Conservation (phyloP, 2,329 filamentous ascomycete genomes). For the Arthrobotrys iridis region DNA sequence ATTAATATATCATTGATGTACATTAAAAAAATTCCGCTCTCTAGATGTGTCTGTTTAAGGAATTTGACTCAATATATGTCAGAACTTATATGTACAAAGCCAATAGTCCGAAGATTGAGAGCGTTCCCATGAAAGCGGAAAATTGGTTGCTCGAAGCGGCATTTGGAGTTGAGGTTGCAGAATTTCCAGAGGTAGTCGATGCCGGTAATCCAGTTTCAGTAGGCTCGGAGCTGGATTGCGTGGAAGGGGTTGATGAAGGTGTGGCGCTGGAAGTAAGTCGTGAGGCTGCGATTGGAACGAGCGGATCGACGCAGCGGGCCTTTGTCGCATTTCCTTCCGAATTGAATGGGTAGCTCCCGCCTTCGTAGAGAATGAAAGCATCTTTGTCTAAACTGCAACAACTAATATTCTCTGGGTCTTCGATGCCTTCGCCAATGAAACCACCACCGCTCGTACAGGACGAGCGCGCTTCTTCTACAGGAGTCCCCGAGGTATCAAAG, state of each 20-base stretch:
- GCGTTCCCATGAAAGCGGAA: neutral
- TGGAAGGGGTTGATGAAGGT: neutral
- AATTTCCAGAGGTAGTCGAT: neutral
- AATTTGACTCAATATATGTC: no score
- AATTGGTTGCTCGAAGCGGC: conserved; percentile 7
- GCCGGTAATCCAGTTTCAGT: neutral
- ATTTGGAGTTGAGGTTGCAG: neutral
- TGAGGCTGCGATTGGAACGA: conserved; percentile 8
- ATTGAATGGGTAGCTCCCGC: neutral
- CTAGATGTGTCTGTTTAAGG: no score
- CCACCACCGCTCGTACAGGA: neutral
- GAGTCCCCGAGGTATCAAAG: conserved; percentile 16
- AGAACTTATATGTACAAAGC: conserved; percentile 4
- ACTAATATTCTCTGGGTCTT: neutral
- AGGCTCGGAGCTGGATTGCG: neutral
- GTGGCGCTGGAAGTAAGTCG: neutral
- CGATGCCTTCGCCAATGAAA: conserved; percentile 14
- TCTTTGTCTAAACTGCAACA: conserved; percentile 25
- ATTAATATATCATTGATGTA: no score
- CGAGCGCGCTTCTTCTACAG: neutral
- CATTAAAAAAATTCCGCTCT: no score
- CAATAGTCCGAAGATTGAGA: conserved; percentile 6
- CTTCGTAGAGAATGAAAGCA: neutral
- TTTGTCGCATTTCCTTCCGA: conserved; percentile 8
- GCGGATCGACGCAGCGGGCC: conserved; percentile 19